Evolutionary conservation across 1,284 basidiomycete species (phyloP), one percentile per base, ranked within the genome.

Genomic region (Puccinia hordei): DNA sequence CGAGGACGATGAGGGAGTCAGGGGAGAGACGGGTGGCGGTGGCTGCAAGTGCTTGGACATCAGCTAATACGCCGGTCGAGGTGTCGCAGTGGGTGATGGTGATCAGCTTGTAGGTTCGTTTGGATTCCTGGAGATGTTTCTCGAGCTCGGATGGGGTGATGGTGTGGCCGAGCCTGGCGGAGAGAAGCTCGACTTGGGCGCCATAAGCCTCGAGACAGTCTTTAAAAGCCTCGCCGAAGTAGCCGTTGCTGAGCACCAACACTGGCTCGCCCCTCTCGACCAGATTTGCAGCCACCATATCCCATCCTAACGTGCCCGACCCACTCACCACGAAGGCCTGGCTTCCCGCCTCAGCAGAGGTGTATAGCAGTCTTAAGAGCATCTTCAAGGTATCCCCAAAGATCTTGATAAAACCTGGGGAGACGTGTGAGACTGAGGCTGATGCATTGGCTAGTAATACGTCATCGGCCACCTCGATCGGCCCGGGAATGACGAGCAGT

Each of bases 251-350:
- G 13, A 81, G 59, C 30, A 81, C 79, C 49, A 81, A 73, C 15
- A 89, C 93, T 80, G 91, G 89, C 83, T 97, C 93, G 72, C 91
- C 92, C 0, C 90, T 88, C 86, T 90, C 88, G 33, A 96, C 88
- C 65, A 97, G 88, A 86, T 98, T 97, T 38, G 92, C 89, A 0
- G 91, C 90, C 55, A 93, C 91, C 89, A 92, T 83, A 68, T 83
- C 88, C 94, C 95, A 97, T 46, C 95, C 95, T 53, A 98, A 88
- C 2, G 95, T 98, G n/a, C 95, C 95, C 72, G 91, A 93, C 1
- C 96, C 96, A 41, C 94, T 90, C 77, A 97, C 92, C 83, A 98
- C 87, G 88, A 98, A 93, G 0, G 93, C 92, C 85, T 98, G 95
- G 0, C 89, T 92, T 49, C 88, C 87, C 81, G 90, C 88, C 55